These are phyloP conservation scores for Fraxinus ornus DNA, from an alignment of 305 asterid genomes.

Conservation along the genomic window DNA sequence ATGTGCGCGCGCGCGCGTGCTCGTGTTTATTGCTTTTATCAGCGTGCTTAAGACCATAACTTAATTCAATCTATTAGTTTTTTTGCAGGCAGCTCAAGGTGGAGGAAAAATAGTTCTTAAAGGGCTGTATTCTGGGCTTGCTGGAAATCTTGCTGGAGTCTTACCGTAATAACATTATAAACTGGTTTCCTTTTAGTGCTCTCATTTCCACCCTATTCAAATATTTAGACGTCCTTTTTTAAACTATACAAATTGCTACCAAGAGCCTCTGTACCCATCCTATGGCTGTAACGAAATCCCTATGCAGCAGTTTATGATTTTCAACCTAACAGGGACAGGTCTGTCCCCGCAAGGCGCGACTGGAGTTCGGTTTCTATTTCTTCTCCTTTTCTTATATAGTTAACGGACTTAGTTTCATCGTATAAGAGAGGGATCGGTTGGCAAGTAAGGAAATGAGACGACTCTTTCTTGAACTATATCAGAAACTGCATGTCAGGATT, in stretches of 20 bases:
- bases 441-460: too few species aligned
- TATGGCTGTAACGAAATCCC: not conserved
- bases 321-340: too few species aligned
- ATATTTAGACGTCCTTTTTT: not conserved
- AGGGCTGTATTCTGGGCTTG: slow-evolving; percentile 91
- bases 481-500: not conserved
- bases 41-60: not conserved
- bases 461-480: not conserved
- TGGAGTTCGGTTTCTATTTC: too few species aligned
- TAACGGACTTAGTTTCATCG: too few species aligned
- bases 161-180: slow-evolving; percentile 71
- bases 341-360: too few species aligned
- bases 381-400: too few species aligned
- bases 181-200: slow-evolving; percentile 19
- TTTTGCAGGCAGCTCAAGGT: slow-evolving; percentile 78
- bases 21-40: not conserved
- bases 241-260: not conserved
- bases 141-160: slow-evolving; percentile 95
- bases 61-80: not conserved
- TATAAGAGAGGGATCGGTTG: too few species aligned
- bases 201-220: not conserved
- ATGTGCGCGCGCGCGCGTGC: too few species aligned
- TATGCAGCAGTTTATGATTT: too few species aligned
- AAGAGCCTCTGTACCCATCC: not conserved
- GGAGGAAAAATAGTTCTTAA: slow-evolving; percentile 84